Percentiles rank a stretch among this genome's conserved stretches.
Conservation (phyloP, 352 stramenopile species). For the Pythium dissotocum region DNA sequence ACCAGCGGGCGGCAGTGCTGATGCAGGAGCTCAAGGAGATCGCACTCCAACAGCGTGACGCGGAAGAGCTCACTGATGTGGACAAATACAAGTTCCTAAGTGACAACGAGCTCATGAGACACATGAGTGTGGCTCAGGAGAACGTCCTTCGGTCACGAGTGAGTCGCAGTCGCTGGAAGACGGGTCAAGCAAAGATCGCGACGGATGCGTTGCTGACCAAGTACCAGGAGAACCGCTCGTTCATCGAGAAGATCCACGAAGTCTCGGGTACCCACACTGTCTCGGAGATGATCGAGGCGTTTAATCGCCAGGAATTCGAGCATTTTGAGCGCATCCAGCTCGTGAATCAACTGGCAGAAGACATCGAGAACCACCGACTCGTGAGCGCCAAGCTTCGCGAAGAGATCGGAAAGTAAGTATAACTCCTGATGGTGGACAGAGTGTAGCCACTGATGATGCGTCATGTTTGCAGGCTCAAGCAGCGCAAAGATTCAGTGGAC, state of each 20-base stretch:
- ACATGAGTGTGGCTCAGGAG: constrained; percentile 49
- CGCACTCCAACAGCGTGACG: constrained; percentile 53
- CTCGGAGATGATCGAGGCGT: constrained; percentile 82
- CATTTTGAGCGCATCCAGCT: constrained; percentile 84
- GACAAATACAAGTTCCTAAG: constrained; percentile 71
- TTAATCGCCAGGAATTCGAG: constrained; percentile 81
- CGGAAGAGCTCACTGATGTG: constrained; percentile 48
- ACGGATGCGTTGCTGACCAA: constrained; percentile 69
- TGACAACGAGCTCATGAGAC: constrained; percentile 73
- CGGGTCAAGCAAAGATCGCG: constrained; percentile 59
- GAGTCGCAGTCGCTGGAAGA: constrained; percentile 72
- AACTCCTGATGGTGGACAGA: background rate
- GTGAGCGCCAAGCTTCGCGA: constrained; percentile 72
- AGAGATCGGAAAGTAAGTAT: constrained; percentile 74
- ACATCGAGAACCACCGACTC: constrained; percentile 76
- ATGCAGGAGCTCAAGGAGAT: constrained; percentile 77
- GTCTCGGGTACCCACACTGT: constrained; percentile 76
- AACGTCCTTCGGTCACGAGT: constrained; percentile 50
- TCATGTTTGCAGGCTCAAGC: constrained; percentile 54
- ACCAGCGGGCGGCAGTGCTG: constrained; percentile 46
- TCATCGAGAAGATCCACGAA: constrained; percentile 84
- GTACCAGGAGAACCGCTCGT: constrained; percentile 79
- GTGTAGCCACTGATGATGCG: background rate
- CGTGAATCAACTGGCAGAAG: constrained; percentile 78
- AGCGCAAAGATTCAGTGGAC: constrained; percentile 78